Percentiles rank a stretch among this genome's conserved stretches.
Evolutionary conservation across 23 red algal genomes (phyloP).

Genomic region (Agarophyton chilense): DNA sequence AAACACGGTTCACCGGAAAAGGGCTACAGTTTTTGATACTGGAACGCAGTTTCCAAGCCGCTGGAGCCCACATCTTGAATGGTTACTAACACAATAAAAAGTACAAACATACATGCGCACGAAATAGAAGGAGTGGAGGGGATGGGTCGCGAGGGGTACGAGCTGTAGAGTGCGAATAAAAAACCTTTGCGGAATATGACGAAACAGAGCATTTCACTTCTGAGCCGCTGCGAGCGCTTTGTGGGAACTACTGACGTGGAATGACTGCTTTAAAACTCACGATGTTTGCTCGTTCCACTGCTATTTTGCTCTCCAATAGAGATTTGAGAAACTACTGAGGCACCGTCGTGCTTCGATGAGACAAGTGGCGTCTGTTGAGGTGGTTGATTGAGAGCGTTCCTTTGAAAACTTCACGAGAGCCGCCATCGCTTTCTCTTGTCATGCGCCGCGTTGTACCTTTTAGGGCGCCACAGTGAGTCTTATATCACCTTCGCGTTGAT

Average conservation of each 20-base stretch:
- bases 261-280: neutral
- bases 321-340: neutral
- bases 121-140: neutral
- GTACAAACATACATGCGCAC: conserved; percentile 1
- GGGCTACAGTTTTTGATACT: neutral
- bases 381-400: neutral
- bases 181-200: neutral
- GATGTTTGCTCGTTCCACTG: neutral
- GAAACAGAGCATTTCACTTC: neutral
- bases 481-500: conserved; percentile 2
- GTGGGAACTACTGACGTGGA: neutral
- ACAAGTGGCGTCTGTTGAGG: neutral
- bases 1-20: neutral
- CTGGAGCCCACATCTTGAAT: neutral
- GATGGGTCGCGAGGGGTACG: neutral
- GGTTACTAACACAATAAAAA: neutral
- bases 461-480: neutral
- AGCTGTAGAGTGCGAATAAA: neutral
- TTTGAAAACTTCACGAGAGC: neutral
- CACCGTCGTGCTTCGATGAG: neutral
- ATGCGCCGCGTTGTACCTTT: conserved; percentile 8
- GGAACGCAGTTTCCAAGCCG: conserved; percentile 6
- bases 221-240: neutral
- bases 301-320: neutral
- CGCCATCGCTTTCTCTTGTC: neutral